These are phyloP conservation scores for Penicillium carneum DNA, from an alignment of 2,329 filamentous ascomycete species.

Conservation along the genomic window DNA sequence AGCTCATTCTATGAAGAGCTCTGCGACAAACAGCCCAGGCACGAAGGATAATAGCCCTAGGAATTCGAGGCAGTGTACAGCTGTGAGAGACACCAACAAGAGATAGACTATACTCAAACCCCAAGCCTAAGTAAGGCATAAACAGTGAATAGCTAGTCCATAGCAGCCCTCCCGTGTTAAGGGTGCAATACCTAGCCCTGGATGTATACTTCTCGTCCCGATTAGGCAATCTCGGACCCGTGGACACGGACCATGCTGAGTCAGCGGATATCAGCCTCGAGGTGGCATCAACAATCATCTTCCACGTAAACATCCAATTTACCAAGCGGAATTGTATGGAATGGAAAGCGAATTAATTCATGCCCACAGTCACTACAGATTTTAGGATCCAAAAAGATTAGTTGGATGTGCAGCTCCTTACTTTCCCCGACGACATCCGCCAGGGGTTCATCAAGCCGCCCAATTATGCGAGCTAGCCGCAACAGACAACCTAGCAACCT, in stretches of 20 bases:
- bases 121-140: not conserved
- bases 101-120: not conserved
- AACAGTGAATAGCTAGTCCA: not conserved
- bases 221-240: not conserved
- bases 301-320: constrained; percentile 14
- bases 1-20: constrained; percentile 55
- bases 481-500: constrained; percentile 4
- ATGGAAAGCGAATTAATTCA: not conserved
- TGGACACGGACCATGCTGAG: constrained; percentile 8
- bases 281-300: not conserved
- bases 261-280: not conserved
- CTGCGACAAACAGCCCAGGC: constrained; percentile 79
- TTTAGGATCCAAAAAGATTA: not conserved
- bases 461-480: constrained; percentile 16
- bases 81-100: not conserved
- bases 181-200: not conserved
- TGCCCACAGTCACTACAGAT: not conserved
- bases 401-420: not conserved
- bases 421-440: not conserved
- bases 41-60: constrained; percentile 82
- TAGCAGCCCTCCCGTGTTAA: not conserved
- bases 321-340: not conserved
- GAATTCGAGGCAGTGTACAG: constrained; percentile 67
- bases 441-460: constrained; percentile 7
- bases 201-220: not conserved